Evolutionary conservation across 108 stramenopile species (phyloP), one percentile per base, ranked within the genome.

Genomic region (Nannochloropsis granulata): DNA sequence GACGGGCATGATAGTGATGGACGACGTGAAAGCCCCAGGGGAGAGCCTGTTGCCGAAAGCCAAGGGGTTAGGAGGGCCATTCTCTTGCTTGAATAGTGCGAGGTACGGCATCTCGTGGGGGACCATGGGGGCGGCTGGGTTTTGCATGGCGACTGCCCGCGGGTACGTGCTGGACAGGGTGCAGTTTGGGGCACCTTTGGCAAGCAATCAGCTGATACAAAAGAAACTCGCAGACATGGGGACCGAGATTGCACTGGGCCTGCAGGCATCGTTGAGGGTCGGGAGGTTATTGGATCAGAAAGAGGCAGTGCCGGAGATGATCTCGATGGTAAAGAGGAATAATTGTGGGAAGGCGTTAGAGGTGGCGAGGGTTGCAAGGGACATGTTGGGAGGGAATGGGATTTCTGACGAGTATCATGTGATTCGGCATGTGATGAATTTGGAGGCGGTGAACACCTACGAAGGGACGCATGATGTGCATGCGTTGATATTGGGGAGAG

Each of bases 361-460:
- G 44, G 93, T 95, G 80, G 94, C 94, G 11, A 91, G 97, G 78
- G 82, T 43, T 25, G 92, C 93, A 12, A 71, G 86, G 25, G 97
- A 98, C 88, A 94, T 98, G 95, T 85, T 97, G 78, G 97, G 97
- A 21, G 97, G 95, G 14, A 98, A 98, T 86, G 97, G 97, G 19
- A 93, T 98, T 44, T 92, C 93, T 16, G 97, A 98, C 89, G 97
- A 98, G 89, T 98, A 98, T 86, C 95, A 96, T 83, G 90, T 97
- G 44, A 97, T 98, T 83, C 93, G 97, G 42, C 97, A 98, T 87
- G 89, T 93, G 84, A 92, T 94, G 91, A 97, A 97, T 79, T 84
- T 98, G 83, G 97, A 98, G 90, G 96, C 97, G 14, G 97, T 98
- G 78, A 97, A 96, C 90, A 98, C 97, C 1, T 98, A 98, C 87